Conservation (phyloP, 768 basidiomycete species). For the Hydnomerulius pinastri region DNA sequence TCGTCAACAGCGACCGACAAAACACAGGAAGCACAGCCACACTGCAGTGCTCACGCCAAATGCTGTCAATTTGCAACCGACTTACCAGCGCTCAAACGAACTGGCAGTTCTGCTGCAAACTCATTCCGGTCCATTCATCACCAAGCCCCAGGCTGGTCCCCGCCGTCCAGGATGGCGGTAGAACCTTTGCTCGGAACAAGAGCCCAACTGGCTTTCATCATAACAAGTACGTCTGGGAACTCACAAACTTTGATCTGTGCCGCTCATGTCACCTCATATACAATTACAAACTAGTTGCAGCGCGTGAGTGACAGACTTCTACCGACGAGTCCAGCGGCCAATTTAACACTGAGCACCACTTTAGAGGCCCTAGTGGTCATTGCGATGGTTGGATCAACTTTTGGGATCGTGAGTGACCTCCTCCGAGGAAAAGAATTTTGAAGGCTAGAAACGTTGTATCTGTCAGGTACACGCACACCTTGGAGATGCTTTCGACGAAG, state of each 20-base stretch:
- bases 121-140: conserved; percentile 10
- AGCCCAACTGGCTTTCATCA: conserved; percentile 72
- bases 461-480: conserved; percentile 49
- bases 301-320: conserved; percentile 56
- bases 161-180: conserved; percentile 54
- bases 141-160: conserved; percentile 14
- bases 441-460: conserved; percentile 4
- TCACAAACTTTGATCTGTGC: conserved; percentile 1
- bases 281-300: conserved; percentile 41
- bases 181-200: conserved; percentile 73
- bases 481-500: conserved; percentile 16
- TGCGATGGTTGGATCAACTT: conserved; percentile 72
- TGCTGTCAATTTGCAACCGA: background rate
- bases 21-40: conserved; percentile 22
- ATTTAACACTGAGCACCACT: conserved; percentile 4
- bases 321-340: background rate
- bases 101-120: too few species aligned
- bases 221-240: conserved; percentile 54
- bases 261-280: conserved; percentile 4
- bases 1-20: background rate
- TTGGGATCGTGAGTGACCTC: conserved; percentile 52
- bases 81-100: background rate
- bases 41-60: background rate
- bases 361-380: conserved; percentile 77
- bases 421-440: background rate